Base-by-base conservation (phyloP, 2,329 filamentous ascomycete species). In the Hypoxylon sp. region DNA sequence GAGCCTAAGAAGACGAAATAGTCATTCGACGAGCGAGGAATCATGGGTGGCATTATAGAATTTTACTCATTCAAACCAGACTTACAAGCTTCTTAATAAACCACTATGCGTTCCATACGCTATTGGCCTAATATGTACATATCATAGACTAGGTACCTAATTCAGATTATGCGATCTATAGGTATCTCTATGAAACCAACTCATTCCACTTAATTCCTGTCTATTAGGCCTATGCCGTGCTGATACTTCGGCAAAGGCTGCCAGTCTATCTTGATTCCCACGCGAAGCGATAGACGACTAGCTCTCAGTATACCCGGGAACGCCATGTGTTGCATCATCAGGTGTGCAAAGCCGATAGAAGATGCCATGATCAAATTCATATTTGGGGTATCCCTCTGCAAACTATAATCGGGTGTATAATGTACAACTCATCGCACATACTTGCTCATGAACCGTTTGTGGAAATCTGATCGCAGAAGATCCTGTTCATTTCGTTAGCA, bases 361-460 rank as follows among this genome's bases (percentile, higher is more conserved):
- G 36, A n/a, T n/a, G n/a, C 36, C n/a, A 7, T 11, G 38, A 9
- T 36, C 28, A n/a, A 34, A 28, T 34, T 17, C 30, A 23, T 32
- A 34, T 32, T 32, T 10, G 19, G 49, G 38, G 51, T 51, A 60
- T 60, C n/a, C 17, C 45, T 59, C 38, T 2, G 38, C 14, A 56
- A 34, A 28, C 21, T 45, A 38, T 19, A 3, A 9, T 49, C 38
- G 6, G 6, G 45, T 14, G n/a, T 43, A 21, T 51, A 72, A 51
- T 69, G 38, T 57, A 56, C 51, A 38, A 45, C 72, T 71, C 81
- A 89, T 79, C 86, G 81, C 69, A 89, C 87, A 71, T 89, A 89
- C 76, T 89, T 89, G 80, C 80, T 84, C 96, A 99, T 99, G 80
- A 99, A 99, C 70, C 94, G 90, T 82, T 94, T 96, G 84, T 99